Conservation (phyloP, 2,329 filamentous ascomycete species). For the Colletotrichum filicis region DNA sequence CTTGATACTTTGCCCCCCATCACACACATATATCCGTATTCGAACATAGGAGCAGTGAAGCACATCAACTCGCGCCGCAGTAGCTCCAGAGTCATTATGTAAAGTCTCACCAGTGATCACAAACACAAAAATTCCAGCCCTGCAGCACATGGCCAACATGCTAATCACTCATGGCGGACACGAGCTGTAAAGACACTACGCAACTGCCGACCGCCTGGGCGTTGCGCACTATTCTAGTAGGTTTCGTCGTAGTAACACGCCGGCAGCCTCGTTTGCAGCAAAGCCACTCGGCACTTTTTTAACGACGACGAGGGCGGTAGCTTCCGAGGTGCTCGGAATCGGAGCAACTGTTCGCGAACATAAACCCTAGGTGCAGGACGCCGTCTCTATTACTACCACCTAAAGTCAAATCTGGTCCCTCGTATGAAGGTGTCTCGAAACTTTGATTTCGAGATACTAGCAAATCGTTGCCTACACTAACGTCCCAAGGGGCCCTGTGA, state of each 20-base stretch:
- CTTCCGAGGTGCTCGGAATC: background rate
- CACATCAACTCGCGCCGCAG: background rate
- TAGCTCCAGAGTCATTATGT: background rate
- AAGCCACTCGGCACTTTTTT: background rate
- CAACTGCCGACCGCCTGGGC: constrained; percentile 24
- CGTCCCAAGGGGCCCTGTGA: background rate
- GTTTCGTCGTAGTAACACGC: constrained; percentile 23
- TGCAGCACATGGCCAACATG: constrained; percentile 34
- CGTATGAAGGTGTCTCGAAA: background rate
- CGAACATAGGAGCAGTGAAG: background rate
- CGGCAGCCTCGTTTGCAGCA: background rate
- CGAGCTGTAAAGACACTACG: constrained; percentile 23
- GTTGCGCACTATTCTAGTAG: constrained; percentile 5
- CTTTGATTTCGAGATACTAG: background rate
- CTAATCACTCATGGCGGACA: constrained; percentile 25
- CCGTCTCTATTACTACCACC: background rate
- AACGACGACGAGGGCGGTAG: background rate
- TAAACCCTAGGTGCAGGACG: background rate
- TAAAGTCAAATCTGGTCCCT: background rate
- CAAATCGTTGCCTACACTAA: background rate
- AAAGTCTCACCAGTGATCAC: constrained; percentile 6
- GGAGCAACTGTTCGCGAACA: background rate
- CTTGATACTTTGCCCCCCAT: background rate
- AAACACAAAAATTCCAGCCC: background rate
- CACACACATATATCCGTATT: background rate